Percentiles rank a stretch among this genome's conserved stretches.
phyloP scores from a whole-genome alignment of 192 early-diverging fungal species.

The Radiomyces spectabilis region DNA sequence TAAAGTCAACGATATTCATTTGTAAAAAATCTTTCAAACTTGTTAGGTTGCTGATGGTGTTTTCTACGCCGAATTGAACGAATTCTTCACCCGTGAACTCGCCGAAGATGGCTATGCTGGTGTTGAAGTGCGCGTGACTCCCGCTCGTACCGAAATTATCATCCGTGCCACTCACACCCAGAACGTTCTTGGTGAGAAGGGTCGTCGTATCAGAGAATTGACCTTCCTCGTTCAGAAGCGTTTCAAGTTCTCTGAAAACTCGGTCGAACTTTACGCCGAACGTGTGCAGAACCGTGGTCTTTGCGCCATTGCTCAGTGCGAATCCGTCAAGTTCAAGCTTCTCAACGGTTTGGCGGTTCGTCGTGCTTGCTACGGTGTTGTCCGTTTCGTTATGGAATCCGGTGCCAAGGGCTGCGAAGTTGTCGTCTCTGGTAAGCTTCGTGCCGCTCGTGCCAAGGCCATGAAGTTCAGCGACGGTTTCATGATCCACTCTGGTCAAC shows the following conservation, averaged over 20 bases:
- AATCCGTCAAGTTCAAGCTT: slow-evolving; percentile 97
- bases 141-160: slow-evolving; percentile 98
- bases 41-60: slow-evolving; percentile 98
- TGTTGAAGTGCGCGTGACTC: slow-evolving; percentile 99
- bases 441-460: slow-evolving; percentile 99
- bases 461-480: slow-evolving; percentile 99
- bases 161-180: slow-evolving; percentile 98
- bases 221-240: slow-evolving; percentile 98
- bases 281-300: slow-evolving; percentile 96
- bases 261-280: slow-evolving; percentile 98
- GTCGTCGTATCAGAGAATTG: slow-evolving; percentile 97
- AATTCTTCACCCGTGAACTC: slow-evolving; percentile 97
- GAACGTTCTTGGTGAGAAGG: slow-evolving; percentile 97
- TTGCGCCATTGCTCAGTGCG: slow-evolving; percentile 97
- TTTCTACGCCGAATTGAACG: slow-evolving; percentile 99
- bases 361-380: slow-evolving; percentile 96
- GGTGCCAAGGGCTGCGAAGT: slow-evolving; percentile 99
- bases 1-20: too few species aligned
- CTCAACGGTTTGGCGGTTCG: slow-evolving; percentile 94
- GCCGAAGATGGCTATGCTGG: slow-evolving; percentile 98
- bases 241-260: slow-evolving; percentile 99
- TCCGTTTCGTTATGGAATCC: slow-evolving; percentile 98
- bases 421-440: slow-evolving; percentile 97
- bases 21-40: neutral
- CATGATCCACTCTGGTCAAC: slow-evolving; percentile 99